phyloP scores from a whole-genome alignment of 129 eudicot species.

The Flaveria trinervia region DNA sequence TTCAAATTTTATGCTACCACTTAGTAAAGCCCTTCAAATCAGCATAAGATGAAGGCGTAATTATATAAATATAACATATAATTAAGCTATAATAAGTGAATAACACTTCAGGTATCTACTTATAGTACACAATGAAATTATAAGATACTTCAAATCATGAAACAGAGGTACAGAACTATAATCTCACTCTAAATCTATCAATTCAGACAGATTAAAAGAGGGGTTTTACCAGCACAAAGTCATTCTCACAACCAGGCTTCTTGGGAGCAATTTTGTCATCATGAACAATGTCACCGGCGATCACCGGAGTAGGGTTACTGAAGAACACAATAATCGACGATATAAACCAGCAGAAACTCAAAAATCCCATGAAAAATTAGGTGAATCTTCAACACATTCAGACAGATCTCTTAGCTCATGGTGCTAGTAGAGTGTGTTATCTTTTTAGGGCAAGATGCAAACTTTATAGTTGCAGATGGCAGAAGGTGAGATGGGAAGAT shows the following conservation, averaged over 20 bases:
- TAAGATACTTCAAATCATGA: neutral
- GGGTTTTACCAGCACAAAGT: conserved; percentile 70
- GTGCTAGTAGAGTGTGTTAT: neutral
- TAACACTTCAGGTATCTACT: neutral
- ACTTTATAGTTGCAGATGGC: conserved; percentile 3
- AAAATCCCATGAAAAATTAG: conserved; percentile 30
- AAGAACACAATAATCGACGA: conserved; percentile 31
- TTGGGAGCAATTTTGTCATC: conserved; percentile 72
- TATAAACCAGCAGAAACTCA: conserved; percentile 27
- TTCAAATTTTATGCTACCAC: too few relatives aligned
- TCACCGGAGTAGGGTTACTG: conserved; percentile 42
- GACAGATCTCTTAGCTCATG: too few relatives aligned
- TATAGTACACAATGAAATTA: neutral
- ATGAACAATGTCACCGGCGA: conserved; percentile 84
- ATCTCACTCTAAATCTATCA: neutral
- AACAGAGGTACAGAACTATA: neutral
- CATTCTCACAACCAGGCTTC: conserved; percentile 89
- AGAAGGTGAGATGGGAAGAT: conserved; percentile 21
- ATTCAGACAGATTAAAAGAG: neutral
- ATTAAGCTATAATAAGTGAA: neutral
- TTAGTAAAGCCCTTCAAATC: too few relatives aligned
- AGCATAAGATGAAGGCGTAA: too few relatives aligned
- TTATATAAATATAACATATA: neutral
- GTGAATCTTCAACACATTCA: neutral
- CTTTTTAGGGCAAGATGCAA: conserved; percentile 17